Conservation (phyloP, 768 basidiomycete genomes). For the Suillus lakei region DNA sequence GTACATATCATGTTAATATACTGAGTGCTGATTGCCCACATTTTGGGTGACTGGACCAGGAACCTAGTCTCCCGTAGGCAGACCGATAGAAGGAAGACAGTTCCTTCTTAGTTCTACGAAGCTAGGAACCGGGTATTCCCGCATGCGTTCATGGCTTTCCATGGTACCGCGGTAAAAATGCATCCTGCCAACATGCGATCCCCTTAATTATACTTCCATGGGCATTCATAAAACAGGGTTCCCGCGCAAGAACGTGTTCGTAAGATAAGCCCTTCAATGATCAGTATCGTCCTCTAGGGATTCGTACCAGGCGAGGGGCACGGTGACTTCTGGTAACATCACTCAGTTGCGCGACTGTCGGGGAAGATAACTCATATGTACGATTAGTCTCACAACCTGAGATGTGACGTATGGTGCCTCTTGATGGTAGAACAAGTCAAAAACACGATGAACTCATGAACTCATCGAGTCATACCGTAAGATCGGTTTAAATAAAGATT, state of each 20-base stretch:
- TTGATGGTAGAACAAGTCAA: neutral
- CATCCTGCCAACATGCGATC: neutral
- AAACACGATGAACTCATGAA: neutral
- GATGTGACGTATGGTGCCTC: neutral
- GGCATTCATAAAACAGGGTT: no score
- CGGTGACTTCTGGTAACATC: neutral
- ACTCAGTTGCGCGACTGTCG: neutral
- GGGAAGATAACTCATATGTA: neutral
- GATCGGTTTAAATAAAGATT: neutral
- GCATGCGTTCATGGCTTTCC: no score
- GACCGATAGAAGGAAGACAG: no score
- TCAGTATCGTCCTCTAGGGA: neutral
- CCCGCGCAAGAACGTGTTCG: neutral
- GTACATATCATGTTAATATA: no score
- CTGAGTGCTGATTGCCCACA: no score
- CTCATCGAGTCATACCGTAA: neutral
- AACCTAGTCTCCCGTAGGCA: no score
- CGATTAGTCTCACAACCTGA: neutral
- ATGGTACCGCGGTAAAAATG: no score
- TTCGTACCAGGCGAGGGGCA: neutral
- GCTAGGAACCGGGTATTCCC: no score
- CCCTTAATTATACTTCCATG: neutral
- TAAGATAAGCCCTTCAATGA: neutral
- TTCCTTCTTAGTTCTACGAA: no score
- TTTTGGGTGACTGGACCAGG: no score